A percentile compares a stretch with the other conserved stretches of the same genome.
phyloP scores from a whole-genome alignment of 495 filamentous ascomycete genomes.

The Penicillium angulare region DNA sequence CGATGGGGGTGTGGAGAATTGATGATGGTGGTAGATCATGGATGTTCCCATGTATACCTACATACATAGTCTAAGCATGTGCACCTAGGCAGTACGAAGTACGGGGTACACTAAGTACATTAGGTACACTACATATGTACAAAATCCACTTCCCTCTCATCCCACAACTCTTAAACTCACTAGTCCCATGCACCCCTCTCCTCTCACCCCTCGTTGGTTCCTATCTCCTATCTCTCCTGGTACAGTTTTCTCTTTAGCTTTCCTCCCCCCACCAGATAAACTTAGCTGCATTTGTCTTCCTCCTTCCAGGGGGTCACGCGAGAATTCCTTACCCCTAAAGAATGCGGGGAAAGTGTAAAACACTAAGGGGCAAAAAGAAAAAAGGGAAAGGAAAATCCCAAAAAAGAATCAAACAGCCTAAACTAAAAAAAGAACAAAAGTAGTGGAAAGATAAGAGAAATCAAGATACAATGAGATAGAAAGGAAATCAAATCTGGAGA shows the following conservation, averaged over 20 bases:
- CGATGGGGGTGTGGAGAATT: too few species aligned
- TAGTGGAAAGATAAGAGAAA: too few species aligned
- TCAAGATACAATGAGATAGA: too few species aligned
- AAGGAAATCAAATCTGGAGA: too few species aligned
- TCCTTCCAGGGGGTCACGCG: slow-evolving; percentile 10
- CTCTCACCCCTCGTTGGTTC: too few species aligned
- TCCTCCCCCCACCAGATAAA: slow-evolving; percentile 1
- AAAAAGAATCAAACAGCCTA: neutral
- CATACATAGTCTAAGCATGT: too few species aligned
- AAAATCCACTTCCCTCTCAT: neutral
- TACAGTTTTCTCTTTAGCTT: neutral
- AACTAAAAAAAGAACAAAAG: neutral
- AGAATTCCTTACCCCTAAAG: neutral
- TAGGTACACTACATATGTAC: neutral
- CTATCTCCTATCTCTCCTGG: neutral
- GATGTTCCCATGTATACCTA: too few species aligned
- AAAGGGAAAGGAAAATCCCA: neutral
- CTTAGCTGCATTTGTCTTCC: slow-evolving; percentile 2
- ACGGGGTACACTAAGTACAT: too few species aligned
- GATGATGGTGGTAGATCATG: too few species aligned
- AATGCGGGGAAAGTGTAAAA: neutral
- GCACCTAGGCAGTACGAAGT: too few species aligned
- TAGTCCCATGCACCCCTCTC: slow-evolving; percentile 8
- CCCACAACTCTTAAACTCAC: neutral
- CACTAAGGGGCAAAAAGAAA: neutral